A percentile compares a stretch with the other conserved stretches of the same genome.
Conservation (phyloP, 495 filamentous ascomycete genomes). For the Aspergillus affinis region DNA sequence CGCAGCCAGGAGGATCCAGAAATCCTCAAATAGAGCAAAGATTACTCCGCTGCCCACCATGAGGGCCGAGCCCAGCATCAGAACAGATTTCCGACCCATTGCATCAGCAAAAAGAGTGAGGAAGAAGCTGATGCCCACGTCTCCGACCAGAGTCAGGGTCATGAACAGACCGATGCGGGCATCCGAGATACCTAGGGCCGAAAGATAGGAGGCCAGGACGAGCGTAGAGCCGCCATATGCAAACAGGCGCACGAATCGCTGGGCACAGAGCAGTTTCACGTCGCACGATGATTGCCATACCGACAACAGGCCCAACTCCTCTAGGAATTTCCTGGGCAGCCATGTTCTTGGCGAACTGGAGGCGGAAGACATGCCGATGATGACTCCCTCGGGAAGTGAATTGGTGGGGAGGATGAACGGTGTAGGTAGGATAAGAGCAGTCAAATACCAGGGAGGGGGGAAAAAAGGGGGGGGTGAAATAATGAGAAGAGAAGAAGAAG, state of each 20-base stretch:
- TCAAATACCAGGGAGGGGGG: no score
- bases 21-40: conserved; percentile 69
- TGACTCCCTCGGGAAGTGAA: not conserved
- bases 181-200: conserved; percentile 62
- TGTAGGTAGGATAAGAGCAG: no score
- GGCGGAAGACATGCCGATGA: not conserved
- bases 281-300: conserved; percentile 52
- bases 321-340: conserved; percentile 16
- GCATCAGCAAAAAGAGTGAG: conserved; percentile 75
- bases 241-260: conserved; percentile 75
- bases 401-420: not conserved
- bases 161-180: conserved; percentile 84
- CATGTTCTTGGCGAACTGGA: not conserved
- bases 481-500: no score
- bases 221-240: conserved; percentile 77
- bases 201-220: conserved; percentile 71
- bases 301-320: conserved; percentile 41
- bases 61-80: conserved; percentile 64
- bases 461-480: no score
- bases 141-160: conserved; percentile 79
- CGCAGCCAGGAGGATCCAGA: conserved; percentile 70
- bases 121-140: conserved; percentile 72
- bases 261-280: conserved; percentile 70
- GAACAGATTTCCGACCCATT: conserved; percentile 66
- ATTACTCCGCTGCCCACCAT: conserved; percentile 68